Conservation (phyloP, 2,329 filamentous ascomycete genomes). For the Aspergillus novofumigatus region DNA sequence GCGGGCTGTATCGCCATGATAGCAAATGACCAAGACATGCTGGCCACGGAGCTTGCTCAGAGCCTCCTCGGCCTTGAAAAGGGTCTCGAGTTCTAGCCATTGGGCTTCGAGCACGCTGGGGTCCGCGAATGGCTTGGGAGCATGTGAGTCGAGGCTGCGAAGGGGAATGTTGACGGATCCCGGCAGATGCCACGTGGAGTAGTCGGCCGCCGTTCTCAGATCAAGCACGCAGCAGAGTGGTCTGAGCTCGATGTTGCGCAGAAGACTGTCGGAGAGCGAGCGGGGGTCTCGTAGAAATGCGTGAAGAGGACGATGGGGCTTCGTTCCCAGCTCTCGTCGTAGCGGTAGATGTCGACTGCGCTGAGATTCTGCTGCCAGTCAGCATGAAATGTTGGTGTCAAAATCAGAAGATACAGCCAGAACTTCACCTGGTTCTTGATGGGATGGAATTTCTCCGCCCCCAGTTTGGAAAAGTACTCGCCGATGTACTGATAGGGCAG, state of each 20-base stretch:
- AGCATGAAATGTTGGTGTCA: not conserved
- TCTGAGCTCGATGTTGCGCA: slow-evolving; percentile 21
- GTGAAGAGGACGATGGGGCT: slow-evolving; percentile 38
- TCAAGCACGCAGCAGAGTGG: slow-evolving; percentile 42
- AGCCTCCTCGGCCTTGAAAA: slow-evolving; percentile 32
- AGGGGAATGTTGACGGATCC: slow-evolving; percentile 46
- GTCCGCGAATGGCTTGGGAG: slow-evolving; percentile 46
- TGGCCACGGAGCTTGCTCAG: slow-evolving; percentile 24
- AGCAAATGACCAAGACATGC: slow-evolving; percentile 48
- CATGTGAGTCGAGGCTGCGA: slow-evolving; percentile 28
- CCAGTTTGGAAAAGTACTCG: slow-evolving; percentile 57
- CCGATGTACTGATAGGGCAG: slow-evolving; percentile 60
- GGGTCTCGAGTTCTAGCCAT: slow-evolving; percentile 47
- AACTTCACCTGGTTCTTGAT: slow-evolving; percentile 46
- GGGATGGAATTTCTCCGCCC: slow-evolving; percentile 45
- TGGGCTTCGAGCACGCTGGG: slow-evolving; percentile 40
- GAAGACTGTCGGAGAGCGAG: slow-evolving; percentile 15
- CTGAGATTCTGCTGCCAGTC: slow-evolving; percentile 38
- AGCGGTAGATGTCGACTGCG: slow-evolving; percentile 51
- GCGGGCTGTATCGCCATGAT: slow-evolving; percentile 52
- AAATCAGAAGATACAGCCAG: not conserved
- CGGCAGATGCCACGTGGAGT: slow-evolving; percentile 41
- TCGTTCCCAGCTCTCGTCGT: slow-evolving; percentile 54
- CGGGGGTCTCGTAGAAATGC: slow-evolving; percentile 32
- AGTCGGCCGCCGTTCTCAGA: slow-evolving; percentile 43